Evolutionary conservation across 352 stramenopile species (phyloP).

Genomic region (Pythium monospermum): DNA sequence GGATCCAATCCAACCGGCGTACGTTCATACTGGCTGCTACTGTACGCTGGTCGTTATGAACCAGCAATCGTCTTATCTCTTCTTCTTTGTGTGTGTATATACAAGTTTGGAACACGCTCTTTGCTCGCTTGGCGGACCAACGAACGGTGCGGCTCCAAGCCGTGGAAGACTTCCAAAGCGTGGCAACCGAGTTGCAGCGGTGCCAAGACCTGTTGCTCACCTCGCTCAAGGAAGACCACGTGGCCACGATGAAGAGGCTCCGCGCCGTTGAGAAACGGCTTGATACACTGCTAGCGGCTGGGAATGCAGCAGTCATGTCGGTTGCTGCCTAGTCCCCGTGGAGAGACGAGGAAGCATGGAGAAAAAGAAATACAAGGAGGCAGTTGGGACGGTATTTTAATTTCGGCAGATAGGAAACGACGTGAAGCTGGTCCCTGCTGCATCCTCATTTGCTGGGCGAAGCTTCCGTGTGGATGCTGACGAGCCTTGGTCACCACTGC

Average conservation of each 20-base stretch:
- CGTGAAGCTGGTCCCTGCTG: conserved; percentile 6
- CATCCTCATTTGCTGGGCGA: no score
- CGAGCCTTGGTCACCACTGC: no score
- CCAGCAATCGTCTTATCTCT: no score
- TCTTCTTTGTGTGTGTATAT: no score
- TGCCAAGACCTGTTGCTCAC: conserved; percentile 42
- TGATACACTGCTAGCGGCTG: conserved; percentile 16
- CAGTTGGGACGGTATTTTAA: no score
- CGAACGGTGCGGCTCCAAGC: conserved; percentile 41
- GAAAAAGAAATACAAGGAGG: no score
- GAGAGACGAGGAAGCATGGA: conserved; percentile 22
- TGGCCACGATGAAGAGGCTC: conserved; percentile 34
- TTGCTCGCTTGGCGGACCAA: conserved; percentile 34
- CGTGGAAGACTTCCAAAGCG: conserved; percentile 37
- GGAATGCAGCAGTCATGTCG: not conserved
- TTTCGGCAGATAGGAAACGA: no score
- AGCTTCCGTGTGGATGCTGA: no score
- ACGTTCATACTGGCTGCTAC: no score
- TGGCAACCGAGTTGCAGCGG: conserved; percentile 34
- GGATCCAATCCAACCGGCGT: no score
- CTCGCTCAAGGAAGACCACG: conserved; percentile 40
- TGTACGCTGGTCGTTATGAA: no score
- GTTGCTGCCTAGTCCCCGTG: not conserved
- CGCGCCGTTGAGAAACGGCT: conserved; percentile 36
- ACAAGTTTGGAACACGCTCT: conserved; percentile 27